These are phyloP conservation scores for Myrica gale DNA, from an alignment of 306 rosid species.

Conservation along the genomic window DNA sequence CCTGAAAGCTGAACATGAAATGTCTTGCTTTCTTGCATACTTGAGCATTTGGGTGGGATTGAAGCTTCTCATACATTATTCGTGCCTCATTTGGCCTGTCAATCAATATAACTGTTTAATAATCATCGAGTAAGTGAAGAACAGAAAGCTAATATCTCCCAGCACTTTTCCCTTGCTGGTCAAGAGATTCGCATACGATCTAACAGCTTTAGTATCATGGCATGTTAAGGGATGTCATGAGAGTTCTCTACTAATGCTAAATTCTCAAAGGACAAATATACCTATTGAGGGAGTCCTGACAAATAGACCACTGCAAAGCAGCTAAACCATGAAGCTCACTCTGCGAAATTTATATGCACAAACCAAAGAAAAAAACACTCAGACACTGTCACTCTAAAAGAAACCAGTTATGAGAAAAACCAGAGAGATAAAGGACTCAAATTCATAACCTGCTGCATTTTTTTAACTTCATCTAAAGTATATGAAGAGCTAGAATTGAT, in stretches of 20 bases:
- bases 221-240: conserved; percentile 1
- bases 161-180: conserved; percentile 14
- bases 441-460: neutral
- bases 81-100: conserved; percentile 71
- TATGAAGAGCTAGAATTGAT: neutral
- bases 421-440: neutral
- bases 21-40: conserved; percentile 88
- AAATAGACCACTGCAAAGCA: conserved; percentile 93
- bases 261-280: conserved; percentile 26
- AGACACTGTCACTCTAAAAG: neutral
- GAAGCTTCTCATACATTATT: conserved; percentile 80
- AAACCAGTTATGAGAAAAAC: neutral
- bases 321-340: conserved; percentile 89
- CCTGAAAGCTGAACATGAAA: conserved; percentile 76
- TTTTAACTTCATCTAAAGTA: neutral
- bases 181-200: conserved; percentile 3
- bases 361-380: neutral
- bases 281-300: conserved; percentile 85
- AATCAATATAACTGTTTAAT: conserved; percentile 27
- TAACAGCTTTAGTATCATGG: neutral
- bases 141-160: conserved; percentile 2
- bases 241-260: neutral
- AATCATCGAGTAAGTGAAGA: conserved; percentile 12
- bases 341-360: conserved; percentile 40
- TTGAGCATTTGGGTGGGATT: conserved; percentile 67